phyloP scores from a whole-genome alignment of 2,329 filamentous ascomycete species.

The Aspergillus sp. region DNA sequence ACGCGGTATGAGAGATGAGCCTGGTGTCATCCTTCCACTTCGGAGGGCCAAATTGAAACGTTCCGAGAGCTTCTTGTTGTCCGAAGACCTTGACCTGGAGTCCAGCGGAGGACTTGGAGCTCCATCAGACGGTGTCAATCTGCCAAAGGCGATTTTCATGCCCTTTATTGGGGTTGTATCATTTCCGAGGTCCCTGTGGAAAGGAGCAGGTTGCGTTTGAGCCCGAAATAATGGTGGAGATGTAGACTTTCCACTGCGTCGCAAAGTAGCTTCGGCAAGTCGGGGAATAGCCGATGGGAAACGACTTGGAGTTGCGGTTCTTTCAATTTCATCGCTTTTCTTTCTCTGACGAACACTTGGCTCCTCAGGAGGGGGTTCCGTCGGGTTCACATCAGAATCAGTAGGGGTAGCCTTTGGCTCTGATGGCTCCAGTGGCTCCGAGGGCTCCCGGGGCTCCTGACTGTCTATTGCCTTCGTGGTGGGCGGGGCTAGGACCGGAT shows the following conservation, averaged over 20 bases:
- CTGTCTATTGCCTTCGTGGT: constrained; percentile 10
- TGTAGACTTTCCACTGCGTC: constrained; percentile 38
- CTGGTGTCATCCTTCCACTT: constrained; percentile 48
- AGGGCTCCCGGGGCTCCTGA: no score
- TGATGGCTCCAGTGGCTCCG: constrained; percentile 6
- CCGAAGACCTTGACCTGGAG: constrained; percentile 39
- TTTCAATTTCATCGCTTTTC: constrained; percentile 18
- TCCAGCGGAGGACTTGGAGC: constrained; percentile 29
- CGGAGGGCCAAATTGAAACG: constrained; percentile 70
- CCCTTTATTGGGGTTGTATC: constrained; percentile 23
- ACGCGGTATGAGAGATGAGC: constrained; percentile 78
- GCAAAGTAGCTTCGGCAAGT: constrained; percentile 38
- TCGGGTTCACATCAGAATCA: constrained; percentile 12
- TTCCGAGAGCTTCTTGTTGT: constrained; percentile 76
- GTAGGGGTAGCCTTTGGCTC: constrained; percentile 5
- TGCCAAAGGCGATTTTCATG: constrained; percentile 26
- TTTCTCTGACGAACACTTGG: constrained; percentile 11
- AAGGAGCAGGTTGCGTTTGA: constrained; percentile 52
- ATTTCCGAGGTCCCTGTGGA: constrained; percentile 32
- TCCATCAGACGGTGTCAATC: constrained; percentile 23
- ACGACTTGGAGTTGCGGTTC: constrained; percentile 25
- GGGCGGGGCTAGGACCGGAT: constrained; percentile 15
- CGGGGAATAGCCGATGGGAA: constrained; percentile 44
- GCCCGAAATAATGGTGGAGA: constrained; percentile 54
- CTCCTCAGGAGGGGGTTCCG: constrained; percentile 17